Evolutionary conservation across 352 stramenopile species (phyloP), one percentile per base, ranked within the genome.

Genomic region (Globisporangium apiculatum): DNA sequence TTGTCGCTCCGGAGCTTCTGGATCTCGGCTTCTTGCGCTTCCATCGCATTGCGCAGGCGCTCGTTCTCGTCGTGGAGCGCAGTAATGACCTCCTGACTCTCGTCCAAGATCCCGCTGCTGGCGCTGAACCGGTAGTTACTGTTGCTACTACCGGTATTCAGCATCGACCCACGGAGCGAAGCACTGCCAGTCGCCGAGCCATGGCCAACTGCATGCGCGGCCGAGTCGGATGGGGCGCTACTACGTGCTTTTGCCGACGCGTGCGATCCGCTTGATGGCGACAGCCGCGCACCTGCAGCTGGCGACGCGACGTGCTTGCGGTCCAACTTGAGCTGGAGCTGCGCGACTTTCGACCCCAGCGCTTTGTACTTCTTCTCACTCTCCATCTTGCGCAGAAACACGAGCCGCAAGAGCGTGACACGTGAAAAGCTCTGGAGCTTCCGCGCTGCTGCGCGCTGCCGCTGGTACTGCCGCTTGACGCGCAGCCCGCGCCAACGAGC

Each of bases 1-100:
- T 90, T 91, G 48, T 94, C 83, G 2, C 68, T 70, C 64, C 90
- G 91, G 0, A 94, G 61, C n/a, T 69, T 70, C 57, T 91, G 76
- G 48, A 92, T 87, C 53, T 91, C 77, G 0, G 71, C 62, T 51
- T 93, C 83, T 43, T 91, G 85, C 35, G 78, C 71, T 48, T 90
- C 83, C 3, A 94, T 60, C 51, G 91, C 81, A 45, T 79, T 72
- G 18, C 81, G 83, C 48, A 94, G 58, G 24, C 75, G 76, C 54
- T 91, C 77, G 64, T 94, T 94, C 51, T 94, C 85, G 56, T 90
- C 75, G 48, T 91, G 83, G 0, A 94, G 73, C 14, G 80, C 83
- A 2, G 80, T 91, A 41, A 94, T 90, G n/a, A 94, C 84, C 67
- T 94, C 82, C 56, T 91, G 79, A 52, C 79, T 91, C 57, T 94